Conservation (phyloP, 768 basidiomycete genomes). For the Lactarius sanguifluus region DNA sequence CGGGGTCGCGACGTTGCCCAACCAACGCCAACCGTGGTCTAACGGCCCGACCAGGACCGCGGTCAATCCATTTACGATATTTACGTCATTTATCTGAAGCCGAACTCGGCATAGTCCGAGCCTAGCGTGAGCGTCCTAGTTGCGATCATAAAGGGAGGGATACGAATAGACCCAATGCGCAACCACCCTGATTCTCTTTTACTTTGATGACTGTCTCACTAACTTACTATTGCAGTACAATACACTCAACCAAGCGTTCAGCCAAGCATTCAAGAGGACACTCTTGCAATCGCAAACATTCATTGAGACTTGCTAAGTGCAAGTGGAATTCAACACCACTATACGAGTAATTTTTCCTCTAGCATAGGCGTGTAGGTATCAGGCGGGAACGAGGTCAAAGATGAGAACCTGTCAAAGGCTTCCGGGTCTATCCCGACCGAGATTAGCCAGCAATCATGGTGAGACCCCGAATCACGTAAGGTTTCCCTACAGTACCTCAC, state of each 20-base stretch:
- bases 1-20: not conserved
- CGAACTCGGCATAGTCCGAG: too few species aligned
- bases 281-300: not conserved
- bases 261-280: not conserved
- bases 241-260: not conserved
- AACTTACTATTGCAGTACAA: not conserved
- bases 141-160: too few species aligned
- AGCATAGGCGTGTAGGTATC: not conserved
- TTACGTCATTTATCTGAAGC: not conserved
- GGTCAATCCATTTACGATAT: not conserved
- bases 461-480: conserved; percentile 1
- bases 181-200: not conserved
- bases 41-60: not conserved
- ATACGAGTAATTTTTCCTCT: not conserved
- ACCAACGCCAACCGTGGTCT: not conserved
- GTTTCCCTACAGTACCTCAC: not conserved
- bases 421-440: not conserved
- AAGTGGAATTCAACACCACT: not conserved
- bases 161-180: not conserved
- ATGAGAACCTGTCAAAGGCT: not conserved
- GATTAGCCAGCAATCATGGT: not conserved
- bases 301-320: not conserved
- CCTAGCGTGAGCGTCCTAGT: too few species aligned
- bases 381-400: not conserved
- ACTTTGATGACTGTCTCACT: not conserved